Evolutionary conservation across 106 monocot genomes (phyloP).

Genomic region (Dendrobium officinale): DNA sequence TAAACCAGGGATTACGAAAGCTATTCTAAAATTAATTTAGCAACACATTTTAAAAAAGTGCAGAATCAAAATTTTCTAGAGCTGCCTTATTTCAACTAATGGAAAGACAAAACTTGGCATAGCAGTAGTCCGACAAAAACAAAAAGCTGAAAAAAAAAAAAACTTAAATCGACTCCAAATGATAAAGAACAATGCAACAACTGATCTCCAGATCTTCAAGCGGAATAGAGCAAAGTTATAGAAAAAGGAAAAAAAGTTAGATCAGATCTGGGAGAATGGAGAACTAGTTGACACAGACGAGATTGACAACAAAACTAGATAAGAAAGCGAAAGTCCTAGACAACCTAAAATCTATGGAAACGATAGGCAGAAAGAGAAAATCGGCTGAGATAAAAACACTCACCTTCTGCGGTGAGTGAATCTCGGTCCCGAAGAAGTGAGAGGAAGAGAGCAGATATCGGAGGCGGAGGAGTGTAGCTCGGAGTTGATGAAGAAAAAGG

Average conservation of each 20-base stretch:
- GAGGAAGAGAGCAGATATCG: slow-evolving; percentile 2
- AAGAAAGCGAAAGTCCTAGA: background rate
- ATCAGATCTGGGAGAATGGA: background rate
- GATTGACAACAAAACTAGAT: background rate
- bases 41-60: background rate
- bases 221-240: background rate
- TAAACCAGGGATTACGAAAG: background rate
- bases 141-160: background rate
- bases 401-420: slow-evolving; percentile 8
- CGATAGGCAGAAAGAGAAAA: background rate
- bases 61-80: background rate
- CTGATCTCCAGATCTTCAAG: background rate
- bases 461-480: background rate
- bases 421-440: slow-evolving; percentile 5
- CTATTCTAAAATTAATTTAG: background rate
- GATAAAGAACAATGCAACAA: background rate
- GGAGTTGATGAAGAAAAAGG: no score
- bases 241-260: background rate
- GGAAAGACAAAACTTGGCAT: no score
- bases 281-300: background rate
- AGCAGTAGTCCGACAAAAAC: no score
- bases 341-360: background rate
- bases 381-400: background rate
- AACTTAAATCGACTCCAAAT: background rate
- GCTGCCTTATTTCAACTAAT: no score